Conservation (phyloP, 805 yeast species). For the Wickerhamomyces pijperi region DNA sequence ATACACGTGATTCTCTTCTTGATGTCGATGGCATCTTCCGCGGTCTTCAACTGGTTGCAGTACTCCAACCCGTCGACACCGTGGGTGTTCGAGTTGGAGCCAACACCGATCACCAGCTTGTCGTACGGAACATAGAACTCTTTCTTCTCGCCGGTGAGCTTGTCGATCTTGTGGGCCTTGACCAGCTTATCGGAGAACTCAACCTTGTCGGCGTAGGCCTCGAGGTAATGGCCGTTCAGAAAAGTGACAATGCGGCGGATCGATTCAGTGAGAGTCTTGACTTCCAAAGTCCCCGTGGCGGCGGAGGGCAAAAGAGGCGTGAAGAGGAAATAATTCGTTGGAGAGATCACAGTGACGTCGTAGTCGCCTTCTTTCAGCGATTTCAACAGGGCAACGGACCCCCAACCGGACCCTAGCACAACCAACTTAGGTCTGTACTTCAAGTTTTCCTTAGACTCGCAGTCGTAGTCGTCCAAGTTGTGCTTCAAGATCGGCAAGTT, state of each 20-base stretch:
- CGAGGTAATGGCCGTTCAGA: conserved; percentile 49
- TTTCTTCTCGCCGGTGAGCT: conserved; percentile 26
- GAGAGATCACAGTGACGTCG: conserved; percentile 57
- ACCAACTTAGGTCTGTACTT: conserved; percentile 46
- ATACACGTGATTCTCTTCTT: conserved; percentile 43
- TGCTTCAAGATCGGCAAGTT: conserved; percentile 50
- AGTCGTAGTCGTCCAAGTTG: conserved; percentile 47
- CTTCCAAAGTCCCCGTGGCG: conserved; percentile 60
- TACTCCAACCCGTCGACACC: conserved; percentile 61
- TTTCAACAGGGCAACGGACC: conserved; percentile 48
- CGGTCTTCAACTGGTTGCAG: conserved; percentile 53
- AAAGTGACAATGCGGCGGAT: conserved; percentile 43
- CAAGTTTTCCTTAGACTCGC: conserved; percentile 30
- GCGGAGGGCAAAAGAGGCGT: conserved; percentile 63
- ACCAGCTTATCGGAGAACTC: conserved; percentile 45
- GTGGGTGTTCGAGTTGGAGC: conserved; percentile 57
- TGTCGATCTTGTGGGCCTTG: conserved; percentile 38
- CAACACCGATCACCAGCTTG: conserved; percentile 57
- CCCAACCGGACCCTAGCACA: conserved; percentile 64
- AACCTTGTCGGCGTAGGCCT: conserved; percentile 49
- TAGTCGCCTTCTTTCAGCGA: conserved; percentile 41
- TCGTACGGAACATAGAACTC: conserved; percentile 62
- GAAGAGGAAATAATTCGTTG: conserved; percentile 57
- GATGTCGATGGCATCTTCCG: conserved; percentile 49
- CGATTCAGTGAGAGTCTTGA: conserved; percentile 53